Base-by-base conservation (phyloP, 805 yeast species). In the Zygotorulaspora florentina region DNA sequence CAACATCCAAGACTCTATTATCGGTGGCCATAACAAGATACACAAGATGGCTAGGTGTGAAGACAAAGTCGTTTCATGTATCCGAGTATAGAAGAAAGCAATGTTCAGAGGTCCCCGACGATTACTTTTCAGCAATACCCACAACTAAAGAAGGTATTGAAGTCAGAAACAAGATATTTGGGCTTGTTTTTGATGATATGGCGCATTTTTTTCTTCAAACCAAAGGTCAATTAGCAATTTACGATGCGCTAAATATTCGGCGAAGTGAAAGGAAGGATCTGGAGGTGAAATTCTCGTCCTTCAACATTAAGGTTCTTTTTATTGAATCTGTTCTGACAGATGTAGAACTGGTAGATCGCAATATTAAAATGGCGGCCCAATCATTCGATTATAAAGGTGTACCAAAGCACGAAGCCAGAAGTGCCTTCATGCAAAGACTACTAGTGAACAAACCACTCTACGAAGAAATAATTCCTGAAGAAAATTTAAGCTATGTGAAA, bases 41-140 rank as follows among this genome's bases (percentile, higher is more conserved):
- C 65, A 72, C 95, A 54, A 77, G 97, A 57, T 93, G 99, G 99
- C 72, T 93, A 37, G 99, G 99, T 4, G 98, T 93, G 16, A 83
- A 86, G 59, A 83, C 96, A 1, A 90, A 88, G 57, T 80, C 88
- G 25, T 91, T 87, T 69, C 98, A 91, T 66, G 77, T 90, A 50
- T 93, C 96, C 18, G 95, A 93, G 64, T 91, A 90, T 61, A 77
- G 97, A 57, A 76, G 96, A 51, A 71, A 72, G 12, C 52, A 51
- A 23, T 45, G 45, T 12, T 74, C 72, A 43, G 73, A 73, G 45
- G 77, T 81, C 16, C 81, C 87, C n/a, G 75, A 74, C 38, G 91
- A 85, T 52, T 82, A 85, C 61, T 83, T 83, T 61, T 73, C 79
- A 31, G 81, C 83, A 6, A 69, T 67, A 17, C 80, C 85, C 6